Percentiles rank a stretch among this genome's conserved stretches.
Evolutionary conservation across 805 yeast genomes (phyloP).

Genomic region (Grigorovia yakushimaensis): DNA sequence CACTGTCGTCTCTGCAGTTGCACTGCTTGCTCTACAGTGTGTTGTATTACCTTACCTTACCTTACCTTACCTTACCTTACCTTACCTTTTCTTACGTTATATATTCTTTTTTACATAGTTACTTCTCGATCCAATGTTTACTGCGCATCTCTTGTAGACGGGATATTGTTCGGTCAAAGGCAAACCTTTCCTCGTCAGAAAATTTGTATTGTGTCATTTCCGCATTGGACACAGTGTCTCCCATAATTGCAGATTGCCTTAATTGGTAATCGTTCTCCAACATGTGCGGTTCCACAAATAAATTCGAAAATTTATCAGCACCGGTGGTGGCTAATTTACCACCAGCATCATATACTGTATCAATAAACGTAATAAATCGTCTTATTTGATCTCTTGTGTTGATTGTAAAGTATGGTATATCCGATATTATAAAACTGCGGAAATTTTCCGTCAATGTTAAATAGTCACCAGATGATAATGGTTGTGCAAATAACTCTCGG

Average conservation of each 20-base stretch:
- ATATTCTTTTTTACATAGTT: neutral
- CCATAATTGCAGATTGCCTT: conserved; percentile 6
- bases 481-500: conserved; percentile 74
- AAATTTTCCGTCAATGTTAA: conserved; percentile 69
- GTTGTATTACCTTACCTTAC: too few relatives aligned
- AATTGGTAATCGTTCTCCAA: conserved; percentile 32
- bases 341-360: conserved; percentile 90
- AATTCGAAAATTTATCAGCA: conserved; percentile 71
- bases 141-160: conserved; percentile 91
- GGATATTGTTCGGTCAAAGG: conserved; percentile 89
- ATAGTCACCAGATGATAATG: conserved; percentile 91
- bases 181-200: conserved; percentile 96
- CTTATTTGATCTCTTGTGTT: conserved; percentile 76
- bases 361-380: conserved; percentile 87
- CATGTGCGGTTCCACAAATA: conserved; percentile 76
- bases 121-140: conserved; percentile 62
- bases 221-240: neutral
- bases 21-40: too few relatives aligned
- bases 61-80: too few relatives aligned
- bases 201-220: conserved; percentile 48
- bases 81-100: too few relatives aligned
- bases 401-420: conserved; percentile 77
- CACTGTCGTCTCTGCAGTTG: too few relatives aligned
- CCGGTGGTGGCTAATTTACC: conserved; percentile 83
- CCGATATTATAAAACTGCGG: conserved; percentile 77